Percentiles rank a stretch among this genome's conserved stretches.
phyloP scores from a whole-genome alignment of 2,329 filamentous ascomycete genomes.

The Orbilia quercus region DNA sequence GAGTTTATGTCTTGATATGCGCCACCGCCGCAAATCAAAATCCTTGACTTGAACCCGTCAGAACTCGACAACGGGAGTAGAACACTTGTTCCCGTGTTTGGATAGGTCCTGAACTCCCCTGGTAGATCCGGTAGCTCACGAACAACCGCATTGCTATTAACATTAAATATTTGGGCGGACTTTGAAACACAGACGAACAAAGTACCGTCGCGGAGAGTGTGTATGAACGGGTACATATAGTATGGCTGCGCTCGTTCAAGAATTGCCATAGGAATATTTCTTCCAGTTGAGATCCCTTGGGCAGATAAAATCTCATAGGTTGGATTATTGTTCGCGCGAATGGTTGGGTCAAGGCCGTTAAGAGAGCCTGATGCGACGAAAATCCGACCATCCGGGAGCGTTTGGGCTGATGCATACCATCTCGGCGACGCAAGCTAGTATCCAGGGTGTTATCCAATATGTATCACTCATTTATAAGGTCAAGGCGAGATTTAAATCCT shows the following conservation, averaged over 20 bases:
- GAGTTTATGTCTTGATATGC: conserved; percentile 71
- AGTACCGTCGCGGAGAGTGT: conserved; percentile 69
- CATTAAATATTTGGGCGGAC: conserved; percentile 70
- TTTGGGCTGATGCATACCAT: conserved; percentile 73
- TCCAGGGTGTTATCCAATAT: no score
- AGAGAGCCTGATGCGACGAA: conserved; percentile 72
- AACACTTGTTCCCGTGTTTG: conserved; percentile 71
- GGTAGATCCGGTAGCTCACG: conserved; percentile 68
- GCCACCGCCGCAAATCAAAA: conserved; percentile 72
- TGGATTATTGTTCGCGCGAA: conserved; percentile 71
- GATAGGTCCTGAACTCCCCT: conserved; percentile 71
- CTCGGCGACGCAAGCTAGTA: conserved; percentile 66
- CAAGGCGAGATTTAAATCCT: no score
- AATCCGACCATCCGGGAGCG: conserved; percentile 69
- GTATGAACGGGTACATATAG: conserved; percentile 72
- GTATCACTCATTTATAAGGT: no score
- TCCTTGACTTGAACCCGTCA: conserved; percentile 68
- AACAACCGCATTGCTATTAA: conserved; percentile 65
- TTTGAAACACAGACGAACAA: conserved; percentile 71
- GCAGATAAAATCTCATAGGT: conserved; percentile 72
- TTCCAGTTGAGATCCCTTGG: conserved; percentile 66
- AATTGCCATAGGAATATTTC: conserved; percentile 68
- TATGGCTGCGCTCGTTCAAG: conserved; percentile 71
- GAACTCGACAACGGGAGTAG: conserved; percentile 68
- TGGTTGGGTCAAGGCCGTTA: conserved; percentile 70